Evolutionary conservation across 2,329 filamentous ascomycete species (phyloP), one percentile per base, ranked within the genome.

Genomic region (Sporothrix luriei): DNA sequence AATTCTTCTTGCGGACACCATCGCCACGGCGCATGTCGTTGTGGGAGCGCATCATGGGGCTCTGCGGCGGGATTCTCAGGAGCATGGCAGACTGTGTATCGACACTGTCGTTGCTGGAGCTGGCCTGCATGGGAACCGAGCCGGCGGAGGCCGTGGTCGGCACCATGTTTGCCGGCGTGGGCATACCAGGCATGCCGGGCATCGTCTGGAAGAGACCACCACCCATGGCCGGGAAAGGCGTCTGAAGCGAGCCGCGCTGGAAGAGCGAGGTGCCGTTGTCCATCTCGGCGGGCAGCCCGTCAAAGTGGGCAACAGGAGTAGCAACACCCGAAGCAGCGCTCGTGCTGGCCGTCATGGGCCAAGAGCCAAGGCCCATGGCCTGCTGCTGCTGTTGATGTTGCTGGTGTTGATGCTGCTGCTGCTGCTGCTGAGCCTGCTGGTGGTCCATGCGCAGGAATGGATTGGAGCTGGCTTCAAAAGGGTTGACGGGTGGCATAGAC

Each of bases 1-100:
- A 93, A 77, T 98, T 99, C 90, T 98, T 98, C 89, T 99, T 99
- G 76, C 95, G 88, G 80, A 98, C 96, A 72, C 95, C 93, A 75
- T 96, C 93, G 69, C 92, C 89, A 75, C 92, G 87, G 72, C 88
- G 85, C 79, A 92, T 83, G 69, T 94, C 90, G 72, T 93, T 93
- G 82, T 91, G 91, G 75, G 87, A 91, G 77, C 88, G 87, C 79
- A 90, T 86, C 69, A 86, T 84, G 38, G 91, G 88, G 79, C 87
- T 94, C 77, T 87, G 87, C 54, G 88, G 86, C 46, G 82, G 84
- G 84, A 91, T 88, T 75, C 86, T 84, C 80, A 88, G 88, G 81
- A 80, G 57, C 78, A 85, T 81, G 66, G 80, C 78, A 7, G 59
- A 13, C 66, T 68, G 64, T 48, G 51, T 48, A 51, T 70, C 69